These are phyloP conservation scores for Simplicillium sp. DNA, from an alignment of 2,329 filamentous ascomycete species.

Conservation along the genomic window DNA sequence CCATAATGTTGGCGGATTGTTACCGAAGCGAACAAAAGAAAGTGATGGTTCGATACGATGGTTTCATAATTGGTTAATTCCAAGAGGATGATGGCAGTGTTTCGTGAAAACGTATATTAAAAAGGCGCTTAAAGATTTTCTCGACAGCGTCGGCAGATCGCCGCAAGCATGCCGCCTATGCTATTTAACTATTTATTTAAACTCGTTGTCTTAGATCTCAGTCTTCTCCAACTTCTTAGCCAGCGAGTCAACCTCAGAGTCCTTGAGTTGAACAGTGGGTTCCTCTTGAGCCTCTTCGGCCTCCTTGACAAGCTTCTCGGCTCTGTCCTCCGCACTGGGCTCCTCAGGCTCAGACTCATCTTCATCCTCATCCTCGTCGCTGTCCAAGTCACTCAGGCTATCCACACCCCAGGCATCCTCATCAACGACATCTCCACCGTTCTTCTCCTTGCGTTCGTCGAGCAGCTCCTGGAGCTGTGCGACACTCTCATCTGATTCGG, in stretches of 20 bases:
- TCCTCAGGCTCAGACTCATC: slow-evolving; percentile 62
- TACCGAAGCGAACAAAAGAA: too few species aligned
- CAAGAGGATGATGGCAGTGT: too few species aligned
- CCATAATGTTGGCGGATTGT: too few species aligned
- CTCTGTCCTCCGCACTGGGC: slow-evolving; percentile 49
- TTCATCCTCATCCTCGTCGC: slow-evolving; percentile 57
- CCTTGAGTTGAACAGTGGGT: slow-evolving; percentile 59
- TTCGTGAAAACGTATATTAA: too few species aligned
- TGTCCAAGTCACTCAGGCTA: slow-evolving; percentile 73
- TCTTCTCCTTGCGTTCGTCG: slow-evolving; percentile 67
- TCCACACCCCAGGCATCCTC: slow-evolving; percentile 83
- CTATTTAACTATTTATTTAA: neutral
- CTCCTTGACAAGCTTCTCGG: slow-evolving; percentile 60
- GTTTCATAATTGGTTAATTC: too few species aligned
- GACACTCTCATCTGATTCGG: slow-evolving; percentile 71
- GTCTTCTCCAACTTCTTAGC: slow-evolving; percentile 70
- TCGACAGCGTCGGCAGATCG: too few species aligned
- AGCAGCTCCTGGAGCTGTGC: slow-evolving; percentile 60
- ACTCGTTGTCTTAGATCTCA: slow-evolving; percentile 27
- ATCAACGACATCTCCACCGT: slow-evolving; percentile 54
- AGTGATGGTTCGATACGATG: too few species aligned
- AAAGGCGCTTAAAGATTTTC: too few species aligned
- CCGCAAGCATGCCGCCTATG: too few species aligned
- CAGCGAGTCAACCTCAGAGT: slow-evolving; percentile 73
- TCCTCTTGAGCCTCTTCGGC: slow-evolving; percentile 65